These are phyloP conservation scores for Globisporangium perplexum DNA, from an alignment of 352 stramenopile species.

Conservation along the genomic window DNA sequence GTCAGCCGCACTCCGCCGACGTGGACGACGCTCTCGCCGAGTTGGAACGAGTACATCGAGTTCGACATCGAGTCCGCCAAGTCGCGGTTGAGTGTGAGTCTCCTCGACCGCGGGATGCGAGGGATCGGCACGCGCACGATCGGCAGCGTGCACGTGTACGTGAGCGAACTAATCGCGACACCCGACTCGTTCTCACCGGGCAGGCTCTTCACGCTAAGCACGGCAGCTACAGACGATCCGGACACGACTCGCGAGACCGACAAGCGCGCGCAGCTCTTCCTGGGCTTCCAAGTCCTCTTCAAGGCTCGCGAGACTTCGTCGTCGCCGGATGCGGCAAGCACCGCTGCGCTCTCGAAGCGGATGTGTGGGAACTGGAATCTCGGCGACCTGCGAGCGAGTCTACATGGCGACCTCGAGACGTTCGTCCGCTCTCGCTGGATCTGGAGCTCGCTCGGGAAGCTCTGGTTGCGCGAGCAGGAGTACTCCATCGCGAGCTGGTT, in stretches of 20 bases:
- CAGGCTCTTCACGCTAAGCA: constrained; percentile 12
- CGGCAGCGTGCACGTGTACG: constrained; percentile 31
- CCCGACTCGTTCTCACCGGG: constrained; percentile 14
- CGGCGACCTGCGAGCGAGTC: constrained; percentile 23
- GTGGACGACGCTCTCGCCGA: constrained; percentile 54
- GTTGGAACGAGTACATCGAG: constrained; percentile 61
- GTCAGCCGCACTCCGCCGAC: constrained; percentile 26
- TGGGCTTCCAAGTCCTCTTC: constrained; percentile 12
- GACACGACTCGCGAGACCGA: constrained; percentile 2
- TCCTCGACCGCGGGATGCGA: constrained; percentile 31
- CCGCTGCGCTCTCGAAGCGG: neutral
- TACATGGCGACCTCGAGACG: constrained; percentile 44
- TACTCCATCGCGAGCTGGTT: constrained; percentile 43
- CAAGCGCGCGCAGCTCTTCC: constrained; percentile 14
- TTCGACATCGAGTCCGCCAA: constrained; percentile 33
- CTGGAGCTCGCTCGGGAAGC: constrained; percentile 42
- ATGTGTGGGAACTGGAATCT: constrained; percentile 46
- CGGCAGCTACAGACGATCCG: neutral
- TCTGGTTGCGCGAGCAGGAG: constrained; percentile 40
- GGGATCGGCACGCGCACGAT: constrained; percentile 19
- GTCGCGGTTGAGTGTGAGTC: constrained; percentile 29
- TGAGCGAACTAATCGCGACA: constrained; percentile 30
- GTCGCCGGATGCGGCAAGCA: neutral
- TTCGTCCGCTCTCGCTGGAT: constrained; percentile 48
- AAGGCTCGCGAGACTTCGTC: neutral